These are phyloP conservation scores for Fraxinus greggii DNA, from an alignment of 305 asterid species.

Conservation along the genomic window DNA sequence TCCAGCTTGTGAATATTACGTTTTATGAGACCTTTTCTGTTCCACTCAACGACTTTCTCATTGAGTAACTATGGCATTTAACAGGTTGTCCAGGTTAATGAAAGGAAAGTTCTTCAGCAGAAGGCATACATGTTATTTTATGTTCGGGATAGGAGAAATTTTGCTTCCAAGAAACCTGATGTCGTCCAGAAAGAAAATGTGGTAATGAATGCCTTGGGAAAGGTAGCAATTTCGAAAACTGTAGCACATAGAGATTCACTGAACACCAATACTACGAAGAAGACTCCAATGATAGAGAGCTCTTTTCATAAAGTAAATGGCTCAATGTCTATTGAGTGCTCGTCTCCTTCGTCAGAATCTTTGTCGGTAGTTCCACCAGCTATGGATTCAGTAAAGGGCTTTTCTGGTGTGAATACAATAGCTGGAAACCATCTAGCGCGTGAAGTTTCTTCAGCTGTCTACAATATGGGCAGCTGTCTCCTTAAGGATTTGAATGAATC, in stretches of 20 bases:
- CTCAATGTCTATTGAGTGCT: conserved; percentile 22
- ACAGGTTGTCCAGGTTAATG: conserved; percentile 84
- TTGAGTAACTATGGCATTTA: conserved; percentile 21
- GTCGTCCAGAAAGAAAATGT: conserved; percentile 43
- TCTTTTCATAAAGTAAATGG: conserved; percentile 25
- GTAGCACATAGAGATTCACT: background rate
- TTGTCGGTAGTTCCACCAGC: conserved; percentile 26
- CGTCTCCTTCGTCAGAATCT: conserved; percentile 21
- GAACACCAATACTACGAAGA: background rate
- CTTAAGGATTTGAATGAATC: conserved; percentile 27
- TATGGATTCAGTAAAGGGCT: conserved; percentile 28
- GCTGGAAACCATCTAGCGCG: conserved; percentile 21
- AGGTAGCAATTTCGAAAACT: conserved; percentile 24
- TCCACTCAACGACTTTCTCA: conserved; percentile 16
- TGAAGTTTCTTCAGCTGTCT: conserved; percentile 25
- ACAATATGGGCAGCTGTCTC: conserved; percentile 20
- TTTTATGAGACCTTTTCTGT: background rate
- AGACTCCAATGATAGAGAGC: conserved; percentile 27
- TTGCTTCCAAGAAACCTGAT: conserved; percentile 44
- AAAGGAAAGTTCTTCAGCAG: conserved; percentile 79
- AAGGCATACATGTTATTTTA: conserved; percentile 96
- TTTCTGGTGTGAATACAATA: conserved; percentile 15
- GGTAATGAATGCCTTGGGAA: conserved; percentile 43
- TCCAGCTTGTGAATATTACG: conserved; percentile 12
- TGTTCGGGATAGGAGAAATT: conserved; percentile 61